Evolutionary conservation across 2,329 filamentous ascomycete genomes (phyloP).

Genomic region (Aphanoascus verrucosus): DNA sequence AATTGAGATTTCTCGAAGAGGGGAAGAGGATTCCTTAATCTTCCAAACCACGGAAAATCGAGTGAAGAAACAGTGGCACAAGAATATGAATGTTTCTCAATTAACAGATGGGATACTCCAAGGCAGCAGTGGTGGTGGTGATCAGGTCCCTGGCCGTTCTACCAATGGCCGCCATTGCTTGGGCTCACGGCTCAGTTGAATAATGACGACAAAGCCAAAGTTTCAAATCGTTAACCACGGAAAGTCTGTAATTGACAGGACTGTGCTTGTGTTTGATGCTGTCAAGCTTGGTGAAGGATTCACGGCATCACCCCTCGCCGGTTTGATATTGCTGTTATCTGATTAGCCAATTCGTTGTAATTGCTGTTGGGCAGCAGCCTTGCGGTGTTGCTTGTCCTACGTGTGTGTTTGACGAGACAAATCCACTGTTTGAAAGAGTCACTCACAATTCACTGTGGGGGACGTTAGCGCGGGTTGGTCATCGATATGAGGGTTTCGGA

Average conservation of each 20-base stretch:
- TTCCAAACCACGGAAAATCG: too few relatives aligned
- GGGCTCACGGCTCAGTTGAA: background rate
- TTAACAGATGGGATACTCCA: too few relatives aligned
- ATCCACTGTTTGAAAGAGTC: background rate
- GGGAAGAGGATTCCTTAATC: too few relatives aligned
- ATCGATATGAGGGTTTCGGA: conserved; percentile 3
- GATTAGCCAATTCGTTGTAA: conserved; percentile 3
- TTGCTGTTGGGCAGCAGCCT: conserved; percentile 6
- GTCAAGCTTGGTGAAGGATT: background rate
- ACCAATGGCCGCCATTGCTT: too few relatives aligned
- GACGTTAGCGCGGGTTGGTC: background rate
- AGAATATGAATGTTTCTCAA: too few relatives aligned
- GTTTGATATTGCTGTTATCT: conserved; percentile 1
- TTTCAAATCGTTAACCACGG: background rate
- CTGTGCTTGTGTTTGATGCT: background rate
- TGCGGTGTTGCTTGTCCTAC: background rate
- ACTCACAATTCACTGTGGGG: background rate
- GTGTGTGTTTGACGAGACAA: background rate
- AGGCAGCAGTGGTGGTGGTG: too few relatives aligned
- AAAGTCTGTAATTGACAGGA: background rate
- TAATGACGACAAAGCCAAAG: background rate
- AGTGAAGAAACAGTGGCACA: too few relatives aligned
- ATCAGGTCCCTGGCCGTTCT: too few relatives aligned
- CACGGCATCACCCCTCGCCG: background rate
- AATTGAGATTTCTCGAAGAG: too few relatives aligned